A percentile compares a stretch with the other conserved stretches of the same genome.
Conservation (phyloP, 192 early-diverging fungal species). For the Entophlyctis helioformis region DNA sequence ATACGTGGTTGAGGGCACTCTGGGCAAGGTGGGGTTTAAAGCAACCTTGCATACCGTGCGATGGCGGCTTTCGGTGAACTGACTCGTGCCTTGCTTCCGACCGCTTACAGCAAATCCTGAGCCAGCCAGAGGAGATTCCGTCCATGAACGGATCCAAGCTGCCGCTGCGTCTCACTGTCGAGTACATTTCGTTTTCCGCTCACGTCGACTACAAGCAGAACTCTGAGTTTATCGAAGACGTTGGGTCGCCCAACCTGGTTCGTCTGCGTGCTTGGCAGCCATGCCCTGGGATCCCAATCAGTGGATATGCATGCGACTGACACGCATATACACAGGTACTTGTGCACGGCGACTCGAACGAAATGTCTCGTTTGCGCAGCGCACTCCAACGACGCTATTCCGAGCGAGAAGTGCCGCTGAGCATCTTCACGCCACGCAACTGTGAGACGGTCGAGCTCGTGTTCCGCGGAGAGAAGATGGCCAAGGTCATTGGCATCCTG, state of each 20-base stretch:
- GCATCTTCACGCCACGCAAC: slow-evolving; percentile 83
- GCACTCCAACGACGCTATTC: slow-evolving; percentile 75
- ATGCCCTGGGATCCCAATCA: too few relatives aligned
- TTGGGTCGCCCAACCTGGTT: slow-evolving; percentile 80
- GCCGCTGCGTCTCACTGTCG: slow-evolving; percentile 69
- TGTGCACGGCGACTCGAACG: slow-evolving; percentile 92
- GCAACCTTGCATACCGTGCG: too few relatives aligned
- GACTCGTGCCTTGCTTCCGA: background rate
- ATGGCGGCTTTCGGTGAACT: background rate
- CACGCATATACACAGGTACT: slow-evolving; percentile 37
- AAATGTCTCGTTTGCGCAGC: slow-evolving; percentile 80
- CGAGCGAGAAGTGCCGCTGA: slow-evolving; percentile 62
- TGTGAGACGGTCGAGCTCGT: slow-evolving; percentile 79
- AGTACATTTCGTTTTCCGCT: slow-evolving; percentile 95
- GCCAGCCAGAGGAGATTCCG: slow-evolving; percentile 72
- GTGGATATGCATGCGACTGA: background rate
- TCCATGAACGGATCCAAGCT: slow-evolving; percentile 71
- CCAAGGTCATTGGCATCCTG: slow-evolving; percentile 78
- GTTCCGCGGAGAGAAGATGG: slow-evolving; percentile 91
- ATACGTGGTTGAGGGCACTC: slow-evolving; percentile 94
- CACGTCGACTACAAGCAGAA: slow-evolving; percentile 97
- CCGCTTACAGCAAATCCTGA: slow-evolving; percentile 48
- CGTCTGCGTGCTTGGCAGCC: background rate
- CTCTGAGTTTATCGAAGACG: slow-evolving; percentile 90
- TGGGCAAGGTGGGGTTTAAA: slow-evolving; percentile 73